Percentiles rank a stretch among this genome's conserved stretches.
Conservation (phyloP, 2,329 filamentous ascomycete genomes). For the Fusarium sp. region DNA sequence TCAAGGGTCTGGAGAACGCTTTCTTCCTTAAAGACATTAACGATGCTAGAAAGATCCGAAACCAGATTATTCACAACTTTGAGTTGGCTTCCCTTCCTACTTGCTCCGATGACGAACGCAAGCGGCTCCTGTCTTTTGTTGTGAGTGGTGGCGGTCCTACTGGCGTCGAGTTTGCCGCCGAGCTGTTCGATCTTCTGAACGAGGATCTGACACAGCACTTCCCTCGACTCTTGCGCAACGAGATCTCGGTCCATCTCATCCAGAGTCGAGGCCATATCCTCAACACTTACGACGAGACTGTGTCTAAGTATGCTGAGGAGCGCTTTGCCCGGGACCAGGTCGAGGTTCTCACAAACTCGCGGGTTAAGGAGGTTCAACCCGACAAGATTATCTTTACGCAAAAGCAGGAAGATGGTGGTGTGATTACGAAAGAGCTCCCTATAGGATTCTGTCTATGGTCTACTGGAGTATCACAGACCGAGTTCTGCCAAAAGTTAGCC, state of each 20-base stretch:
- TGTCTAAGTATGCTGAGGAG: conserved; percentile 90
- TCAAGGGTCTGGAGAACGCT: conserved; percentile 92
- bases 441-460: conserved; percentile 98
- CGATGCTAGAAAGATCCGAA: conserved; percentile 88
- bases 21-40: conserved; percentile 95
- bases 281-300: conserved; percentile 96
- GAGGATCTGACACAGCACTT: conserved; percentile 88
- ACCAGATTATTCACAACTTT: conserved; percentile 86
- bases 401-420: conserved; percentile 73
- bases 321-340: conserved; percentile 91
- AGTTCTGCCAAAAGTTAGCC: conserved; percentile 78
- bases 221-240: conserved; percentile 89
- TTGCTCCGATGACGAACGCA: conserved; percentile 85
- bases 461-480: conserved; percentile 87
- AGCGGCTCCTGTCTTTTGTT: conserved; percentile 91
- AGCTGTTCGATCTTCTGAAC: conserved; percentile 94
- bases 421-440: conserved; percentile 89
- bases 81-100: conserved; percentile 93
- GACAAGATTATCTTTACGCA: conserved; percentile 93
- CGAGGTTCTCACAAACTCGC: conserved; percentile 88
- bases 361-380: conserved; percentile 84
- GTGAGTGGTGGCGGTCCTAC: conserved; percentile 94
- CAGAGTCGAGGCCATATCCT: conserved; percentile 94
- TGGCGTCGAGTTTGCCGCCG: conserved; percentile 96
- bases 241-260: conserved; percentile 97